Evolutionary conservation across 176 grass and related monocot genomes (phyloP).

Genomic region (Paspalum notatum): DNA sequence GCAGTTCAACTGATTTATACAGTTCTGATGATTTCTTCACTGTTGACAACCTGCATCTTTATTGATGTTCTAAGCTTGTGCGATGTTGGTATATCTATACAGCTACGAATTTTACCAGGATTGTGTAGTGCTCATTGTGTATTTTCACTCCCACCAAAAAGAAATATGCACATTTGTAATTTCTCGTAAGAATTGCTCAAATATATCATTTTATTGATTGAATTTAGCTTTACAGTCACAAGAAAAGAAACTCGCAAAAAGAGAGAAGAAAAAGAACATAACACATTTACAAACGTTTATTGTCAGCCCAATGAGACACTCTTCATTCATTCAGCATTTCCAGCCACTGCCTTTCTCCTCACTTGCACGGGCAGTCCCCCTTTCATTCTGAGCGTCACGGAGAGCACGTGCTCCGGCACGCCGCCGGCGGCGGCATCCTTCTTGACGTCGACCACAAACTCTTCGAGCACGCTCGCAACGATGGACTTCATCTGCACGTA

Average conservation of each 20-base stretch:
- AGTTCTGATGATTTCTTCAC: not conserved
- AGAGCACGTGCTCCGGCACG: slow-evolving; percentile 21
- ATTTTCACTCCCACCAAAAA: too few relatives aligned
- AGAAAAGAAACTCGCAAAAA: too few relatives aligned
- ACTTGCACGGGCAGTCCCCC: slow-evolving; percentile 28
- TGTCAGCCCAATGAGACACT: too few relatives aligned
- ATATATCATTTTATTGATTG: not conserved
- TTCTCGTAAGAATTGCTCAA: not conserved
- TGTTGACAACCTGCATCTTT: not conserved
- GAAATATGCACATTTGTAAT: not conserved
- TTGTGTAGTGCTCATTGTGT: not conserved
- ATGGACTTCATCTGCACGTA: slow-evolving; percentile 55
- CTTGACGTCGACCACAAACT: slow-evolving; percentile 36
- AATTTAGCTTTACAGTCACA: too few relatives aligned
- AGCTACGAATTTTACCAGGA: not conserved
- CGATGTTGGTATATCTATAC: not conserved
- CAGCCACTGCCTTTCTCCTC: not conserved
- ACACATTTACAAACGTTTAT: too few relatives aligned
- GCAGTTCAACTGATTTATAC: not conserved
- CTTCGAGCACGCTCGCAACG: slow-evolving; percentile 42
- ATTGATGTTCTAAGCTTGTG: not conserved
- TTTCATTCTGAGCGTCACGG: slow-evolving; percentile 41
- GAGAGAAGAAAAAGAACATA: too few relatives aligned
- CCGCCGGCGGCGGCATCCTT: not conserved
- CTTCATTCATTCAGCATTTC: not conserved